Conservation (phyloP, 1,139 yeast species). For the Yamadazyma conglobata region DNA sequence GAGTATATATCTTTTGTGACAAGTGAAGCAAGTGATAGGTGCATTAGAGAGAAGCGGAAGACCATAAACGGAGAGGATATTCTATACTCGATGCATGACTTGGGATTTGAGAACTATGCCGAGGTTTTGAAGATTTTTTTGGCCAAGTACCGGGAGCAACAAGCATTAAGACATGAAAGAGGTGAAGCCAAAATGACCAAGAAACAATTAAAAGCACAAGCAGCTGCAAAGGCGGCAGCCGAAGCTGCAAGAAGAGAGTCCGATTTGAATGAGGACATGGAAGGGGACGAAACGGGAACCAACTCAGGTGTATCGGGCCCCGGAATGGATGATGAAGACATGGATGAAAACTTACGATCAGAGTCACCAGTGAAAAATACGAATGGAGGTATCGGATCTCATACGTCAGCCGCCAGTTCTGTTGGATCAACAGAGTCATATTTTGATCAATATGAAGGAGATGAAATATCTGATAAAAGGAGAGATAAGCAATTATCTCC, state of each 20-base stretch:
- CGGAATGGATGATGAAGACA: slow-evolving; percentile 4
- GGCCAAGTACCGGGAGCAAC: slow-evolving; percentile 68
- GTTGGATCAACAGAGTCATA: slow-evolving; percentile 14
- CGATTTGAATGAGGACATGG: slow-evolving; percentile 1
- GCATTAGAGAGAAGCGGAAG: slow-evolving; percentile 65
- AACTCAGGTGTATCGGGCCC: too few relatives aligned
- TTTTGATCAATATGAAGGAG: slow-evolving; percentile 13
- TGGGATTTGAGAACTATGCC: slow-evolving; percentile 71
- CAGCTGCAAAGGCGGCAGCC: slow-evolving; percentile 21
- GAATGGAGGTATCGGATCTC: too few relatives aligned
- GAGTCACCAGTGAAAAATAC: too few relatives aligned
- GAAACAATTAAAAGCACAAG: slow-evolving; percentile 32
- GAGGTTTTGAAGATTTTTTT: slow-evolving; percentile 67
- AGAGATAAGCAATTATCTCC: slow-evolving; percentile 7
- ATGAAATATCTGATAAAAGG: slow-evolving; percentile 4
- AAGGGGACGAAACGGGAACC: slow-evolving; percentile 6
- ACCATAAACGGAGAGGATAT: slow-evolving; percentile 73
- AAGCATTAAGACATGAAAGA: slow-evolving; percentile 61
- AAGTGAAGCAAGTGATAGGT: slow-evolving; percentile 63
- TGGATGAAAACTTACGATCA: too few relatives aligned
- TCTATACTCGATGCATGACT: slow-evolving; percentile 61
- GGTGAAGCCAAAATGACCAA: slow-evolving; percentile 47
- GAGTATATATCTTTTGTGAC: slow-evolving; percentile 62
- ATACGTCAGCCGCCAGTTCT: slow-evolving; percentile 7
- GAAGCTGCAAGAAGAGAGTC: slow-evolving; percentile 10